Percentiles rank a stretch among this genome's conserved stretches.
phyloP scores from a whole-genome alignment of 331 rosid genomes.

The Cucumis variabilis region DNA sequence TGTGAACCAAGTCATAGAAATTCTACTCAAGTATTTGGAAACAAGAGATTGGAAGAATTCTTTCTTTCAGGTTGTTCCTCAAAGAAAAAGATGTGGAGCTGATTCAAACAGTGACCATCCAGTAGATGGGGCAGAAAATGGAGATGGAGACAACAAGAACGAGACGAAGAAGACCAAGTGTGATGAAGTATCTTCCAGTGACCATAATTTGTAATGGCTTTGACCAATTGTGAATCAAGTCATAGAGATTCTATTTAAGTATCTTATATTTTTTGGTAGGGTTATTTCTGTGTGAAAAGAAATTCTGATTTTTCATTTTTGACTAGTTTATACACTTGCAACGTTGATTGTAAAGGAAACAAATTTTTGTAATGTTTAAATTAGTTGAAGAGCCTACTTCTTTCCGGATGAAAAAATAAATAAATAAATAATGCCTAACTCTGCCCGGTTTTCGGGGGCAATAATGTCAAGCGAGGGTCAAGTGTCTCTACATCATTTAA shows the following conservation, averaged over 20 bases:
- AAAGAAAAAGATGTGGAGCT: conserved; percentile 68
- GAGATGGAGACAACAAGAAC: conserved; percentile 25
- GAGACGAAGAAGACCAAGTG: conserved; percentile 42
- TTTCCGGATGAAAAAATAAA: no score
- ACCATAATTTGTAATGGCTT: not conserved
- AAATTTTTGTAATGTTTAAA: not conserved
- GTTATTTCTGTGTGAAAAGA: not conserved
- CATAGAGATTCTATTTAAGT: not conserved
- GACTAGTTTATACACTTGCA: not conserved
- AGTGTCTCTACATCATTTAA: no score
- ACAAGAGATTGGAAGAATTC: conserved; percentile 83
- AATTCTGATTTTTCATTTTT: not conserved
- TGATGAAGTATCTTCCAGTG: conserved; percentile 34
- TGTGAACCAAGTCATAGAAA: conserved; percentile 93
- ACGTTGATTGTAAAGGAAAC: not conserved
- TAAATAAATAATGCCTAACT: no score
- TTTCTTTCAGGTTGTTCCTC: conserved; percentile 87
- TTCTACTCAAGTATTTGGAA: conserved; percentile 76
- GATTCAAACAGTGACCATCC: conserved; percentile 50
- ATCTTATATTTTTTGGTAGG: not conserved
- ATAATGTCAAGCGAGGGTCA: no score
- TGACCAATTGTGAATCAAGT: not conserved
- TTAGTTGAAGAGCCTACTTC: not conserved
- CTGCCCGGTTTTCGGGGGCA: no score
- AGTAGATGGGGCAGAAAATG: conserved; percentile 44